Conservation (phyloP, 495 filamentous ascomycete species). For the Penicillium salamii region DNA sequence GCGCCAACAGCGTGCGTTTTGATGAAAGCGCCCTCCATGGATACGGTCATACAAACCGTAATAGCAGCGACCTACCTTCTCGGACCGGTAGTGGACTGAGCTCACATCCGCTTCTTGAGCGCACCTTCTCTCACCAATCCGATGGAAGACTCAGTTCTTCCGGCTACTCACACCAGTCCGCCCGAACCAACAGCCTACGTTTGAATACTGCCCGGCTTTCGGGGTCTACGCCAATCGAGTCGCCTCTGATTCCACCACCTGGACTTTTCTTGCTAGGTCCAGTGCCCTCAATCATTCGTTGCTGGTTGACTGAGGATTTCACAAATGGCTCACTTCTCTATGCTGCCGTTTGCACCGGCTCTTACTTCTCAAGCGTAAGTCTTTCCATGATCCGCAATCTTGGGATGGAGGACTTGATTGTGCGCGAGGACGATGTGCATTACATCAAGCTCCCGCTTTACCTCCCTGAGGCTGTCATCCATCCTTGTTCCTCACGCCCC, state of each 20-base stretch:
- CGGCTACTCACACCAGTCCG: constrained; percentile 77
- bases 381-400: constrained; percentile 68
- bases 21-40: constrained; percentile 94
- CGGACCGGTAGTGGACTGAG: constrained; percentile 80
- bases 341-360: constrained; percentile 88
- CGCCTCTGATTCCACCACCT: constrained; percentile 72
- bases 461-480: constrained; percentile 84
- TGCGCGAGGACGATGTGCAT: constrained; percentile 58
- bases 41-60: constrained; percentile 74
- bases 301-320: constrained; percentile 86
- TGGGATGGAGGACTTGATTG: constrained; percentile 64
- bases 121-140: constrained; percentile 89
- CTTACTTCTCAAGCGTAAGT: constrained; percentile 77
- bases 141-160: constrained; percentile 94
- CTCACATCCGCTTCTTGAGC: constrained; percentile 80
- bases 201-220: constrained; percentile 66
- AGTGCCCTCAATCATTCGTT: constrained; percentile 90
- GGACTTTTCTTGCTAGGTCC: constrained; percentile 79
- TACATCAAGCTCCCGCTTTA: constrained; percentile 78
- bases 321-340: constrained; percentile 85
- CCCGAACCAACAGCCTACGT: constrained; percentile 78
- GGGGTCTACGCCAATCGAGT: constrained; percentile 58
- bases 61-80: constrained; percentile 73
- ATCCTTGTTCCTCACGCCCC: constrained; percentile 68
- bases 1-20: constrained; percentile 98